A percentile compares a stretch with the other conserved stretches of the same genome.
phyloP scores from a whole-genome alignment of 768 basidiomycete species.

The Multifurca ochricompacta region DNA sequence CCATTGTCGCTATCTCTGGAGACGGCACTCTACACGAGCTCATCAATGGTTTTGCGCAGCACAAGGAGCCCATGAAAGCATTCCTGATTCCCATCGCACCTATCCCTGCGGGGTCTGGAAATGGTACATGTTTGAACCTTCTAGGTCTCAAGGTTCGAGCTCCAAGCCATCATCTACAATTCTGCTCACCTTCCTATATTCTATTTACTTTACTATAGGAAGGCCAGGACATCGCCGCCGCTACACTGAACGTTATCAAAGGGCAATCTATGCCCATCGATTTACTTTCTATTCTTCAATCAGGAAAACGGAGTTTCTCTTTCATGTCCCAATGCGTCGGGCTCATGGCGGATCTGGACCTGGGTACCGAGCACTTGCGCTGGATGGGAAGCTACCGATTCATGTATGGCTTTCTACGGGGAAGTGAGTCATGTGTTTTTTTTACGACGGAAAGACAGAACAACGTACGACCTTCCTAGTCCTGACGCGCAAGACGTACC shows the following conservation, averaged over 20 bases:
- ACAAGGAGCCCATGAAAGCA: constrained; percentile 49
- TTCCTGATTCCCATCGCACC: constrained; percentile 65
- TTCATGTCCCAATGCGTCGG: constrained; percentile 83
- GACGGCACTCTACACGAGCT: constrained; percentile 82
- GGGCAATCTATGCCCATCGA: constrained; percentile 72
- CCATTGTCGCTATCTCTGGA: constrained; percentile 68
- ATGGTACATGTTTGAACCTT: constrained; percentile 66
- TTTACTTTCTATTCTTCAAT: constrained; percentile 68
- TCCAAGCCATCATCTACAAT: not conserved
- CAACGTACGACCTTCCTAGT: constrained; percentile 33
- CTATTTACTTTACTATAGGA: too few relatives aligned
- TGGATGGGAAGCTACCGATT: constrained; percentile 87
- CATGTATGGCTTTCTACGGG: constrained; percentile 59
- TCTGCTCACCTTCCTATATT: not conserved
- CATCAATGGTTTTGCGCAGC: constrained; percentile 72
- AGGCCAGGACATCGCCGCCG: constrained; percentile 63
- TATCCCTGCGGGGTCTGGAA: constrained; percentile 78
- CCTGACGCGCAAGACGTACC: constrained; percentile 52
- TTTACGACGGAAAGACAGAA: not conserved
- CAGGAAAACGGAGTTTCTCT: constrained; percentile 52
- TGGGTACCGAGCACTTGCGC: constrained; percentile 75
- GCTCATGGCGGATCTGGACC: constrained; percentile 78
- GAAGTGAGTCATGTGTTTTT: constrained; percentile 38
- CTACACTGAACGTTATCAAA: constrained; percentile 74
- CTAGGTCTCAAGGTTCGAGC: constrained; percentile 52